Evolutionary conservation across 768 basidiomycete species (phyloP).

Genomic region (Suillus plorans): DNA sequence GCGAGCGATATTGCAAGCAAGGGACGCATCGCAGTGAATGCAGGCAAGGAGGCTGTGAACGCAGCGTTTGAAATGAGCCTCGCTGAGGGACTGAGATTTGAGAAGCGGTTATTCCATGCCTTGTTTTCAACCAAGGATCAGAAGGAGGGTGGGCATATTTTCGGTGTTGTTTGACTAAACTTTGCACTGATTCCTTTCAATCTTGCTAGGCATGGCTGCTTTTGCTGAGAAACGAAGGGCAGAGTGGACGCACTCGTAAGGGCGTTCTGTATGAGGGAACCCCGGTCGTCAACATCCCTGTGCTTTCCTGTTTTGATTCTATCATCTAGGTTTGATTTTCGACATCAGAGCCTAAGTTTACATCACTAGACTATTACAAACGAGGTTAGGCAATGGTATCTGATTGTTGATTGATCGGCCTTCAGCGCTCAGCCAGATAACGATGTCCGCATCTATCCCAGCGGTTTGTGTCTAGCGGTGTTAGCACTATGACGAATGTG

Average conservation of each 20-base stretch:
- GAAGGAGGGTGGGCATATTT: constrained; percentile 74
- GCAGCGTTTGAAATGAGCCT: constrained; percentile 85
- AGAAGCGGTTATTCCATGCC: constrained; percentile 86
- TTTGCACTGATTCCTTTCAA: constrained; percentile 8
- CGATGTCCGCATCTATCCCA: neutral
- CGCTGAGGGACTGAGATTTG: constrained; percentile 81
- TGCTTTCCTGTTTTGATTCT: neutral
- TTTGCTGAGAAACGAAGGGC: constrained; percentile 94
- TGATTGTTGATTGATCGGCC: neutral
- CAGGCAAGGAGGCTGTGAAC: constrained; percentile 93
- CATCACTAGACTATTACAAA: neutral
- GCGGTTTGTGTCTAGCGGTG: neutral
- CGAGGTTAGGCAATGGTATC: neutral
- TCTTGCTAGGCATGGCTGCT: constrained; percentile 78
- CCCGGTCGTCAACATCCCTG: neutral
- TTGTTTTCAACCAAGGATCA: constrained; percentile 93
- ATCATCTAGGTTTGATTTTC: neutral
- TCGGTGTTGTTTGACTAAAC: neutral
- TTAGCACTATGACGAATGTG: neutral
- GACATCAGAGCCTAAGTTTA: neutral
- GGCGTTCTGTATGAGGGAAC: neutral
- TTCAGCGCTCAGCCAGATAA: neutral
- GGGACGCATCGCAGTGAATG: constrained; percentile 79
- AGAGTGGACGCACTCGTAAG: constrained; percentile 62
- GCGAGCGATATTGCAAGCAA: constrained; percentile 80